Evolutionary conservation across 176 grass and related monocot genomes (phyloP).

Genomic region (Rhipidocladum racemiflorum): DNA sequence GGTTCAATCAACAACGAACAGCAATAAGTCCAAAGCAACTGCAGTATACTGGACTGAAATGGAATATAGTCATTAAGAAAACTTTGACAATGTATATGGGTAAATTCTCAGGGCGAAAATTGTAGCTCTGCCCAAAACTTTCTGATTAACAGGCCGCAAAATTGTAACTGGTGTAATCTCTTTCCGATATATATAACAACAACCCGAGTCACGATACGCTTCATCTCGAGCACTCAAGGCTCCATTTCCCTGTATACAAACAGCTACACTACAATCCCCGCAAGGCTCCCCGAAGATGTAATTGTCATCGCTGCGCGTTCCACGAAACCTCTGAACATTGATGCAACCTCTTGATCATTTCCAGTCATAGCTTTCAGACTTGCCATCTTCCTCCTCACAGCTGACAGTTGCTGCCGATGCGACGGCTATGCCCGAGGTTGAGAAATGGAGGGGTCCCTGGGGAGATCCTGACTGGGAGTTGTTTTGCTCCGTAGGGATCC

Average conservation of each 20-base stretch:
- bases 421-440: constrained; percentile 44
- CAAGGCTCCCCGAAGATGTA: constrained; percentile 9
- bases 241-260: constrained; percentile 45
- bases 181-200: constrained; percentile 42
- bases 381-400: constrained; percentile 72
- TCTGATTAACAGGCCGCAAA: constrained; percentile 46
- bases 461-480: constrained; percentile 77
- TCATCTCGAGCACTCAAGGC: constrained; percentile 45
- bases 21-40: not conserved
- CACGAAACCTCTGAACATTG: constrained; percentile 14
- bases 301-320: not conserved
- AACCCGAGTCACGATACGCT: constrained; percentile 8
- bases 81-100: not conserved
- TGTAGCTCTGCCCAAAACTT: constrained; percentile 61
- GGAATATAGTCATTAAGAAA: not conserved
- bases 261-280: constrained; percentile 29
- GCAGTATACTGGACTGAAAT: not conserved
- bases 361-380: constrained; percentile 74
- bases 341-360: constrained; percentile 40
- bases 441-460: constrained; percentile 57
- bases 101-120: constrained; percentile 56
- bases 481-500: constrained; percentile 57
- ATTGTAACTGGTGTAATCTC: constrained; percentile 44
- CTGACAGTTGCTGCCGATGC: constrained; percentile 60
- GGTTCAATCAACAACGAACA: not conserved